These are phyloP conservation scores for Wickerhamomyces chaumierensis DNA, from an alignment of 805 yeast genomes.

Conservation along the genomic window DNA sequence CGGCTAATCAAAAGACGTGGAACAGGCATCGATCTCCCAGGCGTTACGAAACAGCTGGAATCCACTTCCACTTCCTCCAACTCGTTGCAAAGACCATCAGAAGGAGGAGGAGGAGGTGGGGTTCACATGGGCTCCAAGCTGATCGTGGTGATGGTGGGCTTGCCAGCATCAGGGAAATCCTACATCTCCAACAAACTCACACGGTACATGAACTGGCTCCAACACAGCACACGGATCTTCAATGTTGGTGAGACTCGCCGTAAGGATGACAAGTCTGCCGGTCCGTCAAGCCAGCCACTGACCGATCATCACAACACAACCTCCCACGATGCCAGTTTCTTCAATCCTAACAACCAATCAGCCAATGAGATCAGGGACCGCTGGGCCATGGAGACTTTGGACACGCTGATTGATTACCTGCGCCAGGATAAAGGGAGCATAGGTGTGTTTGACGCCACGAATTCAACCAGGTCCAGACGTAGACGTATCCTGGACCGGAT, in stretches of 20 bases:
- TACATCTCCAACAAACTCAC: constrained; percentile 87
- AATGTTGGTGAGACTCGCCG: constrained; percentile 94
- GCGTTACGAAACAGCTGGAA: constrained; percentile 77
- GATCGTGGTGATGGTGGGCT: constrained; percentile 93
- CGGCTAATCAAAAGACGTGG: constrained; percentile 40
- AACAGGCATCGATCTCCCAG: constrained; percentile 86
- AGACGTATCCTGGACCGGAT: constrained; percentile 45
- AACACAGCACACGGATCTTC: constrained; percentile 81
- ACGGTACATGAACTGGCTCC: constrained; percentile 86
- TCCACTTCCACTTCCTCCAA: too few species aligned
- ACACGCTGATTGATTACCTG: constrained; percentile 71
- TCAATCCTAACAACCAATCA: constrained; percentile 64
- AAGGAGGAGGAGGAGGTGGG: too few species aligned
- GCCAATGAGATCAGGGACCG: constrained; percentile 65
- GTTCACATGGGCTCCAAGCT: constrained; percentile 56
- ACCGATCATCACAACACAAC: constrained; percentile 26
- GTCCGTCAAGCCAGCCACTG: constrained; percentile 60
- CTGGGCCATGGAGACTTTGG: constrained; percentile 95
- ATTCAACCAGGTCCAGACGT: constrained; percentile 60
- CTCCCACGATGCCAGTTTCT: constrained; percentile 72
- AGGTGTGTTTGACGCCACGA: constrained; percentile 84
- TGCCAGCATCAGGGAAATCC: constrained; percentile 92
- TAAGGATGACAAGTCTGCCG: constrained; percentile 48
- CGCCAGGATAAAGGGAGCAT: constrained; percentile 78
- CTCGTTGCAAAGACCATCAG: too few species aligned